phyloP scores from a whole-genome alignment of 306 rosid genomes.

The Carpinus fangiana region DNA sequence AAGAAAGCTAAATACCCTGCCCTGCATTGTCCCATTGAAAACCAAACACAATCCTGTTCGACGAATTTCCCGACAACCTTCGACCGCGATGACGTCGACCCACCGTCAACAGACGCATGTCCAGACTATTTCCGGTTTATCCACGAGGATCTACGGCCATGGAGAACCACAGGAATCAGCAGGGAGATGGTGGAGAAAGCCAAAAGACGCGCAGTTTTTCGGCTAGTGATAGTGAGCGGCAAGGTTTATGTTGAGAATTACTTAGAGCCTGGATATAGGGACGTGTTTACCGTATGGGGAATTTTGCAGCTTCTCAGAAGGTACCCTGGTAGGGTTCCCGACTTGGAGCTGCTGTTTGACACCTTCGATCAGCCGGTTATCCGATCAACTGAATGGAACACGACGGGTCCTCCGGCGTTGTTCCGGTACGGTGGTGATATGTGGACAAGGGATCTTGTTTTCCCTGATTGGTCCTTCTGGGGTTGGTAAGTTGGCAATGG shows the following conservation, averaged over 20 bases:
- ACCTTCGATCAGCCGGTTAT: slow-evolving; percentile 61
- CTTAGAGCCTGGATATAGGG: slow-evolving; percentile 59
- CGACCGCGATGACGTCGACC: not conserved
- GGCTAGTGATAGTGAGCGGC: slow-evolving; percentile 58
- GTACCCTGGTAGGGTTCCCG: slow-evolving; percentile 60
- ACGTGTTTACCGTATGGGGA: slow-evolving; percentile 71
- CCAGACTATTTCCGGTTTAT: slow-evolving; percentile 82
- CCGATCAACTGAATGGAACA: slow-evolving; percentile 4
- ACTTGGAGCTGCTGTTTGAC: slow-evolving; percentile 69
- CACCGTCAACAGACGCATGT: slow-evolving; percentile 31
- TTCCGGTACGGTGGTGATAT: slow-evolving; percentile 69
- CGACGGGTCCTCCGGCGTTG: slow-evolving; percentile 53
- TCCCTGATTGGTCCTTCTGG: slow-evolving; percentile 65
- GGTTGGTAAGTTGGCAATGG: slow-evolving; percentile 37
- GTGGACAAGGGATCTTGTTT: slow-evolving; percentile 41
- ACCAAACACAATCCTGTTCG: too few species aligned
- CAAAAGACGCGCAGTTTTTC: slow-evolving; percentile 53
- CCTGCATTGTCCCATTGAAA: slow-evolving; percentile 29
- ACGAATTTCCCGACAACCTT: slow-evolving; percentile 29
- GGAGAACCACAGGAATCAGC: slow-evolving; percentile 53
- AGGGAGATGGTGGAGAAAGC: slow-evolving; percentile 59
- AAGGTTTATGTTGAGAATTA: slow-evolving; percentile 52
- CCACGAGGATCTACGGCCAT: slow-evolving; percentile 59
- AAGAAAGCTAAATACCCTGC: slow-evolving; percentile 17
- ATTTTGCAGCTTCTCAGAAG: slow-evolving; percentile 59